Evolutionary conservation across 2,329 filamentous ascomycete species (phyloP), one percentile per base, ranked within the genome.

Genomic region (Sclerotinia nivalis): DNA sequence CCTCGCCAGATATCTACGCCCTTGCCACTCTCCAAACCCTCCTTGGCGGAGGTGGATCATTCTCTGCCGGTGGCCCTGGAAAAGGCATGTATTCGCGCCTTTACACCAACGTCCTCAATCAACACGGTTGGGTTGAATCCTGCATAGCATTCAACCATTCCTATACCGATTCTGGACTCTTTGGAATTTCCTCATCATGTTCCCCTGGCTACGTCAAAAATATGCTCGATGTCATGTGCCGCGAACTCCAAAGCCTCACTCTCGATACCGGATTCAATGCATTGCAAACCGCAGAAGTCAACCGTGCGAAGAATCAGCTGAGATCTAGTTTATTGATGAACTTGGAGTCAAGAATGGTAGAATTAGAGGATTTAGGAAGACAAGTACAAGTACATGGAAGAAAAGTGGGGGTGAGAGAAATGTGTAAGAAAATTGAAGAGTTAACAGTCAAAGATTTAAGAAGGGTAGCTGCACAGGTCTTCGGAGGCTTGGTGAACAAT

Each of bases 41-140:
- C 13, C 92, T 99, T 47, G 96, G 96, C 70, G 96, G 96, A 61
- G 96, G 96, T 62, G 96, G 96, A 34, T 97, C 94, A 69, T 99
- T 99, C 84, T 97, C 93, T 22, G 96, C 96, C 68, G 96, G 96
- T 76, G 96, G 96, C 0, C 96, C 96, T 6, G 96, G 96, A 67
- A 99, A 99, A 84, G 96, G 96, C 80, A 99, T 99, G 96, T 98
- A 98, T 85, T 97, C 93, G 50, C 91, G 96, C 18, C 88, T 99
- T 12, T 99, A 97, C 85, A 98, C 94, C 73, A 97, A 97, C 79
- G 95, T 98, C 0, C 87, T 99, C 66, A 99, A 99, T 84, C 94
- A 98, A 82, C 90, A 97, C 82, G 93, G 92, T 75, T 99, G 95
- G 95, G 93, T 99, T 37, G 96, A 99, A 82, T 94, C 89, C 71